Conservation (phyloP, 202 grass and related monocot species). For the Cymbopogon flexuosus region DNA sequence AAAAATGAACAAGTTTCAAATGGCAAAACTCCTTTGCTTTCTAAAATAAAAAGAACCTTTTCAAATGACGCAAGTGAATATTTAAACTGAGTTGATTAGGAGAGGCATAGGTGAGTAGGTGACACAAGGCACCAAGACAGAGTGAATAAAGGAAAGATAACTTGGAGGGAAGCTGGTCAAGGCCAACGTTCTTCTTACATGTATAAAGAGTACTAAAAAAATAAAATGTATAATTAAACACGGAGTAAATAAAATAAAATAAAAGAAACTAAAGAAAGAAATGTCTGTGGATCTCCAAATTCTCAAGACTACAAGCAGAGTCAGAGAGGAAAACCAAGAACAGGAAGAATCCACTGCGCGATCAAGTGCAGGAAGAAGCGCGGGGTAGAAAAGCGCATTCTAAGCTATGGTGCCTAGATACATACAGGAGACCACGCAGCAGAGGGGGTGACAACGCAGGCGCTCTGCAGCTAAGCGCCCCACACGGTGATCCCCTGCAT, state of each 20-base stretch:
- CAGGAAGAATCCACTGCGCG: not conserved
- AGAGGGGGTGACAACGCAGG: not conserved
- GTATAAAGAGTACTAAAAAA: not conserved
- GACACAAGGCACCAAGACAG: not conserved
- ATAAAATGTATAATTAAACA: not conserved
- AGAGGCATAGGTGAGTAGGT: slow-evolving; percentile 2
- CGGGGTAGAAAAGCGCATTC: not conserved
- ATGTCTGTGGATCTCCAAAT: not conserved
- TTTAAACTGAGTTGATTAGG: not conserved
- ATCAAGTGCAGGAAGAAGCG: slow-evolving; percentile 15
- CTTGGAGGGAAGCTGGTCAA: slow-evolving; percentile 16
- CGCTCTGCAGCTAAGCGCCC: slow-evolving; percentile 43
- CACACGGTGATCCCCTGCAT: slow-evolving; percentile 71
- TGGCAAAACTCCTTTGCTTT: not conserved
- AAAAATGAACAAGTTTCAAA: not conserved
- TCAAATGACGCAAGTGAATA: not conserved
- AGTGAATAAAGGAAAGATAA: slow-evolving; percentile 5
- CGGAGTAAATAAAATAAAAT: not conserved
- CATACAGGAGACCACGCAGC: slow-evolving; percentile 36
- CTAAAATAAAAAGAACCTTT: not conserved
- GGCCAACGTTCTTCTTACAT: slow-evolving; percentile 28
- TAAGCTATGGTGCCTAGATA: slow-evolving; percentile 23
- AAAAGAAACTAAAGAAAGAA: not conserved
- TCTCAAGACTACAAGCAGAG: slow-evolving; percentile 10
- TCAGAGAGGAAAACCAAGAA: slow-evolving; percentile 16